Base-by-base conservation (phyloP, 2,329 filamentous ascomycete species). In the Hymenoscyphus albidus region DNA sequence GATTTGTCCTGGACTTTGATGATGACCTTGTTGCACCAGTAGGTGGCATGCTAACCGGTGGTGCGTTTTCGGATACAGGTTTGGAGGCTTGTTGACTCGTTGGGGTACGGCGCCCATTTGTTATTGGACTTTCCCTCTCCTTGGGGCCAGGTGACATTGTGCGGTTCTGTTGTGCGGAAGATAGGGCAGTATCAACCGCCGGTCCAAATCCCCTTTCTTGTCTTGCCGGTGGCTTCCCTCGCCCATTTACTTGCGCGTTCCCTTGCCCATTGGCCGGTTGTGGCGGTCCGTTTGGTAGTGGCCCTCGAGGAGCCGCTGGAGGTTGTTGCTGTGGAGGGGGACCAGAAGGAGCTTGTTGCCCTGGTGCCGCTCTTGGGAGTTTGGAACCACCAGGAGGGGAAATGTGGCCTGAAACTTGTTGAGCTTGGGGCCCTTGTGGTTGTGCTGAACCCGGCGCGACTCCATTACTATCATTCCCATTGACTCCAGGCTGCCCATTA, bases 311-410 rank as follows among this genome's bases (percentile, higher is more conserved):
- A 12, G 55, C 55, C 59, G 82, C 82, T 44, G 87, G 86, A 59
- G 84, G 82, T 76, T 88, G 87, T 56, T 86, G 85, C 62, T 85
- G 82, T 31, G 87, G 87, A 59, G 88, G 87, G 48, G 87, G 87
- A 13, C 88, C 87, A 55, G 82, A 80, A 4, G 87, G 83, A 56
- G 83, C 81, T 74, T 86, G 85, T 74, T 86, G 85, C 62, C 83
- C 80, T 72, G 83, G 35, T 27, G 27, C 79, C 56, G 85, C 85
- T 44, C 83, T 84, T 65, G 84, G 81, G 66, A 88, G 77, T 66
- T 86, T 80, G 56, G 87, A 88, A 39, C 80, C 80, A 64, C 62
- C 64, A 51, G 68, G 67, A 31, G 70, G 83, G 2, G 82, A 81
- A 13, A 48, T 27, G n/a, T 61, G 59, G 5, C 38, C 38, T 32